Base-by-base conservation (phyloP, 352 stramenopile species). In the Pythium diclinum region DNA sequence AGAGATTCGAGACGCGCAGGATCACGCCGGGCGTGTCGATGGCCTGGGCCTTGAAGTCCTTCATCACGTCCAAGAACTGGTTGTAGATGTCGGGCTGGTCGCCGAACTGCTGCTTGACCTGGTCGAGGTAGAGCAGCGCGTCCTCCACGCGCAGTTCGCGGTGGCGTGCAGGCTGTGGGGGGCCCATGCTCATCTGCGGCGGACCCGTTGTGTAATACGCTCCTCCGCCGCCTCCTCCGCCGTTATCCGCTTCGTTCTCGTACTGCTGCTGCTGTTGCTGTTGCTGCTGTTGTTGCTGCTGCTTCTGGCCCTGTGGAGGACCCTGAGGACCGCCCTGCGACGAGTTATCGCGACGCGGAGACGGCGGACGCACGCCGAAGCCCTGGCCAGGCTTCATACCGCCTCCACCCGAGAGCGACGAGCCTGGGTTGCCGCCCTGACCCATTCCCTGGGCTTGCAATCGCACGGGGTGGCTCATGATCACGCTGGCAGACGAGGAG, bases 41-140 rank as follows among this genome's bases (percentile, higher is more conserved):
- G 34, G 88, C 90, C 73, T 99, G 96, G 3, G 96, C 97, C 73
- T 99, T 99, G 75, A 99, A 99, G 48, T 99, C 98, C 85, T 99
- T 99, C 98, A 99, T 99, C 63, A 99, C 99, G 73, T 99, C 97
- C 49, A 99, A 76, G 69, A 99, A 99, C 75, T 99, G 96, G 82
- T 99, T 99, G 91, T 99, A 99, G 44, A 99, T 99, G 67, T 99
- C 94, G 0, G 97, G 97, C 68, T 98, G 94, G 77, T 99, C 95
- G 42, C 94, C 92, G 81, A 99, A 99, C 81, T 99, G 95, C 72
- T 98, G 96, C 78, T 99, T 99, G 53, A 99, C 97, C 81, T 99
- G 96, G 72, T 99, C 97, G 13, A 99, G 77, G 73, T 99, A 99
- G 34, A 99, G 79, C 38, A 99, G 80, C n/a, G 98, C 98, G 79